Conservation (phyloP, 495 filamentous ascomycete species). For the Podospora comata region DNA sequence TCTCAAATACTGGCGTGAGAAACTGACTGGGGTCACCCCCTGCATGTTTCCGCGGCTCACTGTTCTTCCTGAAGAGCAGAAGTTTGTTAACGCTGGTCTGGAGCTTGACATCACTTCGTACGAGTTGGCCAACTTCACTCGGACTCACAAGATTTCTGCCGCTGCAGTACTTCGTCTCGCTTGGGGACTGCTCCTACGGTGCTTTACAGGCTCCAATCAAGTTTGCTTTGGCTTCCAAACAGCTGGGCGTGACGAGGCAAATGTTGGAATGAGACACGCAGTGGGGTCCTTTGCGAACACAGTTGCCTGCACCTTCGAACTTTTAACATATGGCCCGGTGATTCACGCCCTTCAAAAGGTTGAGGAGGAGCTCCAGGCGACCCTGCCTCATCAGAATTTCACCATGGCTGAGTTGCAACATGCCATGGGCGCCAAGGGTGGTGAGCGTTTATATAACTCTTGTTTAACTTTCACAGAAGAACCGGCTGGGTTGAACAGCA, state of each 20-base stretch:
- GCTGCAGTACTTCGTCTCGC: constrained; percentile 46
- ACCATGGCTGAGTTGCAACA: constrained; percentile 43
- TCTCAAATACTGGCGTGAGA: constrained; percentile 44
- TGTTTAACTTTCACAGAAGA: constrained; percentile 47
- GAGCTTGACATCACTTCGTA: constrained; percentile 39
- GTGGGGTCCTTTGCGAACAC: constrained; percentile 45
- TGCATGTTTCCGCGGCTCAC: constrained; percentile 42
- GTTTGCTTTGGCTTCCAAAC: constrained; percentile 47
- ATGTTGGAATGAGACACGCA: constrained; percentile 36
- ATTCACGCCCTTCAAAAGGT: constrained; percentile 32
- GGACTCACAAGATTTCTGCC: constrained; percentile 31
- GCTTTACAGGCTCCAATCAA: constrained; percentile 38
- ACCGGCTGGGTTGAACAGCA: constrained; percentile 36
- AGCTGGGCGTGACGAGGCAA: constrained; percentile 39
- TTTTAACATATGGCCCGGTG: constrained; percentile 33
- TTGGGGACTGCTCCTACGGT: constrained; percentile 45
- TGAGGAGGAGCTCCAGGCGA: constrained; percentile 34
- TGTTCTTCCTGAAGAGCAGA: constrained; percentile 17
- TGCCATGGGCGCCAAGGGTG: constrained; percentile 41
- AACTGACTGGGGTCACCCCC: constrained; percentile 32
- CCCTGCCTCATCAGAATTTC: constrained; percentile 43
- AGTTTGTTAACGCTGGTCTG: constrained; percentile 36
- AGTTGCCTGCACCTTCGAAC: constrained; percentile 35
- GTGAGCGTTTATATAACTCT: constrained; percentile 44
- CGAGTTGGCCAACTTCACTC: constrained; percentile 37